A percentile compares a stretch with the other conserved stretches of the same genome.
phyloP scores from a whole-genome alignment of 768 basidiomycete species.

The Mrakia blollopis region DNA sequence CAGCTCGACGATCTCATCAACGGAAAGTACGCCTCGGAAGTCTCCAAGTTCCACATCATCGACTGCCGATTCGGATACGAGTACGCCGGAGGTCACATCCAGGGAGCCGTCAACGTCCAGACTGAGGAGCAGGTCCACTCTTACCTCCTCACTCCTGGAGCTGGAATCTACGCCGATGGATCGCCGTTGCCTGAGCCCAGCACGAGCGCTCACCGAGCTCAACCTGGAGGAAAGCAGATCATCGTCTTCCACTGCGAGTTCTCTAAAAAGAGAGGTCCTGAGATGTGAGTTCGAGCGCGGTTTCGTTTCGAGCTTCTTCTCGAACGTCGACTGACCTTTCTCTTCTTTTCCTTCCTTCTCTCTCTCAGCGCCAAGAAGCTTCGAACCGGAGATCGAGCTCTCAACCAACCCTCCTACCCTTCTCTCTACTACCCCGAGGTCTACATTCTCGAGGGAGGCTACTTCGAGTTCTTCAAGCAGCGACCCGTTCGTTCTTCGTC shows the following conservation, averaged over 20 bases:
- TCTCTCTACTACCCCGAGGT: conserved; percentile 92
- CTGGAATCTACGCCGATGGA: conserved; percentile 44
- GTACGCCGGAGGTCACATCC: conserved; percentile 86
- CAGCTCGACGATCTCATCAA: conserved; percentile 74
- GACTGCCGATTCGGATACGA: conserved; percentile 99
- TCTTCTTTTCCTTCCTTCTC: conserved; percentile 16
- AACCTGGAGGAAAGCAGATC: conserved; percentile 63
- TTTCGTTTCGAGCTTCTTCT: neutral
- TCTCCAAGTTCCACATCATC: conserved; percentile 71
- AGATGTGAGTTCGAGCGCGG: conserved; percentile 62
- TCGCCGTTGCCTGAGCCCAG: conserved; percentile 43
- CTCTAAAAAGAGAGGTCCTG: conserved; percentile 88
- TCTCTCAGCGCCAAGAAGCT: conserved; percentile 77
- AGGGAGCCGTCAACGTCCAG: conserved; percentile 86
- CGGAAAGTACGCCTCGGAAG: conserved; percentile 62
- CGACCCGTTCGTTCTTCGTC: conserved; percentile 48
- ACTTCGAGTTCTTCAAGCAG: conserved; percentile 74
- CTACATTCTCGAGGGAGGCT: conserved; percentile 94
- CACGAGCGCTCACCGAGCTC: conserved; percentile 58
- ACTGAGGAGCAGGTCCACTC: conserved; percentile 73
- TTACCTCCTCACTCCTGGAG: conserved; percentile 55
- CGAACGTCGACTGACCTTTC: neutral
- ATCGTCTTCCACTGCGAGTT: conserved; percentile 98
- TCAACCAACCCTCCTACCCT: conserved; percentile 83
- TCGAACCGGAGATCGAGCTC: conserved; percentile 77